Evolutionary conservation across 306 rosid genomes (phyloP).

Genomic region (Cicer yamashitae): DNA sequence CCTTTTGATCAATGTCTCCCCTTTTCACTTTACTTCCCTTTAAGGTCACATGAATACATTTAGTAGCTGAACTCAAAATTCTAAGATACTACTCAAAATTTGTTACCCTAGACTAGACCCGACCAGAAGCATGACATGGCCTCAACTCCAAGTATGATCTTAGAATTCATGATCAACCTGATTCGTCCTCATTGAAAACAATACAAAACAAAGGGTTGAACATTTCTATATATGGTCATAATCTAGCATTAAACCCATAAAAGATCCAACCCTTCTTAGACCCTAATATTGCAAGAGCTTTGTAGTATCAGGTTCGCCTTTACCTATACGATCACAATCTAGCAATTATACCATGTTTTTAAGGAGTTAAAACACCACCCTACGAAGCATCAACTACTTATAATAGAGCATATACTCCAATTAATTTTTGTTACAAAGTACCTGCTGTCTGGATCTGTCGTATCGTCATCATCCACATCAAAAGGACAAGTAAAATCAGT

Average conservation of each 20-base stretch:
- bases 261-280: background rate
- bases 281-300: background rate
- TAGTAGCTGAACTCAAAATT: constrained; percentile 12
- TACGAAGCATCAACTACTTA: constrained; percentile 15
- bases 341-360: background rate
- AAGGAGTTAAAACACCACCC: background rate
- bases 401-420: constrained; percentile 15
- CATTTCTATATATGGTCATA: background rate
- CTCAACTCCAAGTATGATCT: background rate
- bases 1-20: background rate
- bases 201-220: background rate
- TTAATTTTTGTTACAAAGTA: constrained; percentile 43
- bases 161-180: background rate
- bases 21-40: background rate
- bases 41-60: constrained; percentile 2
- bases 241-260: background rate
- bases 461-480: constrained; percentile 80
- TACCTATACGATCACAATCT: background rate
- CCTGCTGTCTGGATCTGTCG: constrained; percentile 86
- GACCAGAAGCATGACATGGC: background rate
- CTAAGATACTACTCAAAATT: background rate
- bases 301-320: background rate
- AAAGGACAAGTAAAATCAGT: constrained; percentile 78
- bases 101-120: background rate
- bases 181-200: constrained; percentile 8